These are phyloP conservation scores for Oryza punctata DNA, from an alignment of 176 grass and related monocot genomes.

Conservation along the genomic window DNA sequence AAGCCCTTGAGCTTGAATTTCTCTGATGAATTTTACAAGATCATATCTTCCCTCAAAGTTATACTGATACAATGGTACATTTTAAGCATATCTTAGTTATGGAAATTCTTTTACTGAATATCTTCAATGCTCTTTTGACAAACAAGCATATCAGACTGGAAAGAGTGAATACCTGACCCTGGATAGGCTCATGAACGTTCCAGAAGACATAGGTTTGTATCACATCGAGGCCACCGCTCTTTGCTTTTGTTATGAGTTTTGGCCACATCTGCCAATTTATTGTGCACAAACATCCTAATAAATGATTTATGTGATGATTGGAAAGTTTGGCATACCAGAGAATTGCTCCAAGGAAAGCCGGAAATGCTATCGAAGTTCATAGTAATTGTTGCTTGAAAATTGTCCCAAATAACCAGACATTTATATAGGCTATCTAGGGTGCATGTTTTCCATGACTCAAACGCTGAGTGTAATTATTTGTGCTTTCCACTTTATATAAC, in stretches of 20 bases:
- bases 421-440: neutral
- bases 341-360: neutral
- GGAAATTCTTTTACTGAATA: neutral
- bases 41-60: slow-evolving; percentile 89
- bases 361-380: neutral
- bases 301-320: neutral
- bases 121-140: neutral
- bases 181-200: slow-evolving; percentile 79
- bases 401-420: neutral
- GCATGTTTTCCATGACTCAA: neutral
- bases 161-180: slow-evolving; percentile 50
- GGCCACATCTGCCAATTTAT: slow-evolving; percentile 77
- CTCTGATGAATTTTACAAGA: slow-evolving; percentile 82
- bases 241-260: slow-evolving; percentile 62
- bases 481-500: neutral
- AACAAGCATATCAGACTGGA: neutral
- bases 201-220: slow-evolving; percentile 91
- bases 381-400: neutral
- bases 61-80: slow-evolving; percentile 48
- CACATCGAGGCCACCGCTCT: slow-evolving; percentile 70
- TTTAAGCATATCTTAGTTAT: neutral
- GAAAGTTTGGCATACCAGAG: neutral
- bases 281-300: neutral
- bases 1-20: slow-evolving; percentile 77
- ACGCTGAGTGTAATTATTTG: neutral